Conservation (phyloP, 176 grass and related monocot genomes). For the Paspalum notatum region DNA sequence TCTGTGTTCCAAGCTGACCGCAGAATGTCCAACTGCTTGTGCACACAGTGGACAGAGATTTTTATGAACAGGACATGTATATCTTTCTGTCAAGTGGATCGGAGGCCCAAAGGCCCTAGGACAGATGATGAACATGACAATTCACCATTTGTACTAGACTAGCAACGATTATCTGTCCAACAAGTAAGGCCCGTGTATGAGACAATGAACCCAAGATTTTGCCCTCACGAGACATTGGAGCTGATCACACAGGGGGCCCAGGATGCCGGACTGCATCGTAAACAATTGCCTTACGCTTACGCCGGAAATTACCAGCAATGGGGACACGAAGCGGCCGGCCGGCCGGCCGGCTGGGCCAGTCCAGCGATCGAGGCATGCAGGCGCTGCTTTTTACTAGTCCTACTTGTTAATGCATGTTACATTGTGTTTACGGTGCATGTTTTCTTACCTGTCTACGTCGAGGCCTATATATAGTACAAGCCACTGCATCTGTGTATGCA, state of each 20-base stretch:
- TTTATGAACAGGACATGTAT: background rate
- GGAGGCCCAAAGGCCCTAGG: constrained; percentile 5
- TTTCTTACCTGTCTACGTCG: too few relatives aligned
- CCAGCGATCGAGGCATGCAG: background rate
- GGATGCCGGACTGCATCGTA: background rate
- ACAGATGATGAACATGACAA: constrained; percentile 4
- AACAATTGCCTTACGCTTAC: background rate
- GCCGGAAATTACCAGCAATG: too few relatives aligned
- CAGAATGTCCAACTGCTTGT: background rate
- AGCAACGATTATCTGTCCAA: background rate
- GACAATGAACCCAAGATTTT: constrained; percentile 4
- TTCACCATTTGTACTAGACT: too few relatives aligned
- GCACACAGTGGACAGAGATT: too few relatives aligned
- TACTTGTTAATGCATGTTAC: too few relatives aligned
- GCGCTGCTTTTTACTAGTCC: too few relatives aligned
- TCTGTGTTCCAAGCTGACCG: too few relatives aligned
- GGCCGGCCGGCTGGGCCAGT: background rate
- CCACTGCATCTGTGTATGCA: too few relatives aligned
- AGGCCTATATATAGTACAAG: too few relatives aligned
- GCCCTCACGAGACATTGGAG: background rate
- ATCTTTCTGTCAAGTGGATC: background rate
- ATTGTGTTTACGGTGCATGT: too few relatives aligned
- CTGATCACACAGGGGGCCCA: background rate
- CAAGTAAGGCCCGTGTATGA: constrained; percentile 9
- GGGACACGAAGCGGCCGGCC: background rate